Evolutionary conservation across 768 basidiomycete species (phyloP).

Genomic region (Steccherinum ochraceum): DNA sequence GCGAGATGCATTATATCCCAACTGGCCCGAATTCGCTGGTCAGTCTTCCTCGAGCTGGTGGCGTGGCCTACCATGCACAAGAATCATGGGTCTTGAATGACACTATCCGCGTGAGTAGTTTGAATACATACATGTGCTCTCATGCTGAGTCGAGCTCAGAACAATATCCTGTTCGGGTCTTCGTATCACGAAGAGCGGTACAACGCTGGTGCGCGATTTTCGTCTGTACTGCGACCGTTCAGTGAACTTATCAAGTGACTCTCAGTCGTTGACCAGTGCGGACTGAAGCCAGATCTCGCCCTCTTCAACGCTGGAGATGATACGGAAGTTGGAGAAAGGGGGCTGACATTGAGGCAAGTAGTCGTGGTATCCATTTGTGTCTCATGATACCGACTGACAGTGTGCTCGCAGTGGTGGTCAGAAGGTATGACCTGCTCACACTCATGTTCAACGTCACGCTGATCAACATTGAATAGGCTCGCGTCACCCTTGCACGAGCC

Average conservation of each 20-base stretch:
- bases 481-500: conserved; percentile 35
- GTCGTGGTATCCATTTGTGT: background rate
- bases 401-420: conserved; percentile 31
- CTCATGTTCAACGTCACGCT: background rate
- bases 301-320: conserved; percentile 43
- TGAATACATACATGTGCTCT: background rate
- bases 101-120: conserved; percentile 20
- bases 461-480: conserved; percentile 22
- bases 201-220: conserved; percentile 10
- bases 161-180: conserved; percentile 24
- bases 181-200: conserved; percentile 24
- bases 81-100: conserved; percentile 41
- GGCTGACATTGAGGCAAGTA: conserved; percentile 38
- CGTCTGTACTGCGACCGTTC: background rate
- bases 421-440: conserved; percentile 23
- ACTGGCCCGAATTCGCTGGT: conserved; percentile 27
- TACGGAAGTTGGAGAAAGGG: conserved; percentile 62
- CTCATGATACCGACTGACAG: no score
- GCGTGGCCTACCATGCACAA: conserved; percentile 39
- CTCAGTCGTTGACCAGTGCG: conserved; percentile 31
- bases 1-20: conserved; percentile 22
- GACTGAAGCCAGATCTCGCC: conserved; percentile 37
- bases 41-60: conserved; percentile 34
- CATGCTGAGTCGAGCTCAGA: conserved; percentile 12
- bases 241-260: background rate